Conservation (phyloP, 2,329 filamentous ascomycete species). For the Hyphodiscus sp. region DNA sequence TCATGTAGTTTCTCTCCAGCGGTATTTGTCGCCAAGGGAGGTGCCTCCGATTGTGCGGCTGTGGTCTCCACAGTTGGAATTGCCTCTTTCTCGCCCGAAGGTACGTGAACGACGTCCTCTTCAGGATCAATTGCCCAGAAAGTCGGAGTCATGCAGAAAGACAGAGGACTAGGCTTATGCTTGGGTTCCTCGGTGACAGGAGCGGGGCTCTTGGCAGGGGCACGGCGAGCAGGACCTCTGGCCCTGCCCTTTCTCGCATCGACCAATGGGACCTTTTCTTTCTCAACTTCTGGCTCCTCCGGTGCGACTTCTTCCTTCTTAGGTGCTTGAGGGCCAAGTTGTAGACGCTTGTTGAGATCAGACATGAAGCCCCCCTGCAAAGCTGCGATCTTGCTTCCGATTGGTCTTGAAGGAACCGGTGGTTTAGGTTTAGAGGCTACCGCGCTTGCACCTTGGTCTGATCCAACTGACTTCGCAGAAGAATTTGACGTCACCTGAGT, state of each 20-base stretch:
- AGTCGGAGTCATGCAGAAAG: slow-evolving; percentile 31
- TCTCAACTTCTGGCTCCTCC: slow-evolving; percentile 49
- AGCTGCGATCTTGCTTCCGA: slow-evolving; percentile 81
- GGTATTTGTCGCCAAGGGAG: slow-evolving; percentile 22
- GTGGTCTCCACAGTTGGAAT: slow-evolving; percentile 8
- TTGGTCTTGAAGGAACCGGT: slow-evolving; percentile 69
- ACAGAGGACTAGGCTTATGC: slow-evolving; percentile 10
- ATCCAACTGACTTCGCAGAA: slow-evolving; percentile 29
- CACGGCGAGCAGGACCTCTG: slow-evolving; percentile 75
- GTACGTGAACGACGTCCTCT: slow-evolving; percentile 32
- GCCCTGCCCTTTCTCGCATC: slow-evolving; percentile 90
- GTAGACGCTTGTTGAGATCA: slow-evolving; percentile 83
- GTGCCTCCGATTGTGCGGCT: slow-evolving; percentile 15
- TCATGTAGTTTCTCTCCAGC: slow-evolving; percentile 20
- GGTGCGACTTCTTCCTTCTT: slow-evolving; percentile 64
- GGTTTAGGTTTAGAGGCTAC: slow-evolving; percentile 68
- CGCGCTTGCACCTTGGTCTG: slow-evolving; percentile 35
- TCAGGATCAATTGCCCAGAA: slow-evolving; percentile 38
- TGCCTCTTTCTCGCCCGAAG: slow-evolving; percentile 10
- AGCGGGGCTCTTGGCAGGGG: slow-evolving; percentile 43
- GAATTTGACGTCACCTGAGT: slow-evolving; percentile 22
- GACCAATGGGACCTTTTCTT: slow-evolving; percentile 70
- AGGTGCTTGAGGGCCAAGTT: slow-evolving; percentile 73
- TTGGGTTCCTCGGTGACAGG: slow-evolving; percentile 12
- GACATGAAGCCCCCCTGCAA: slow-evolving; percentile 89